Base-by-base conservation (phyloP, 1,284 basidiomycete genomes). In the Moniliella sp. region DNA sequence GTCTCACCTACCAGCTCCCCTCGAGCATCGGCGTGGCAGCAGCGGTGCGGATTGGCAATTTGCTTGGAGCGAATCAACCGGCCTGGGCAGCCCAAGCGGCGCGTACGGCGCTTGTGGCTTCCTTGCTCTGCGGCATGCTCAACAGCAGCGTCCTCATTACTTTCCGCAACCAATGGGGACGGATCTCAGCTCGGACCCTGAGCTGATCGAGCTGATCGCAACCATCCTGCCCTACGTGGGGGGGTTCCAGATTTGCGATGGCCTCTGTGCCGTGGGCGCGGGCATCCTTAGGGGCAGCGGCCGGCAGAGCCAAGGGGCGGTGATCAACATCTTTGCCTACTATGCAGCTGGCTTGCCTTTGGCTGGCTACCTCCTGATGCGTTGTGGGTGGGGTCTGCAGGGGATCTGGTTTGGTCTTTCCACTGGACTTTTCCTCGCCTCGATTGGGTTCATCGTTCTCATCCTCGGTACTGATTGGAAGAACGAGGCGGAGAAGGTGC, bases 1-100 rank as follows among this genome's bases (percentile, higher is more conserved):
- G 32, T 75, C 78, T 75, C 3, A 76, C 76, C 3, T 88, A 74
- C 61, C 83, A 88, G 60, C 76, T 76, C 1, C 81, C 82, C 0
- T n/a, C n/a, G 37, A 73, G 78, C 1, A 62, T 88, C 13, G 71
- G 74, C 33, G 70, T 84, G 5, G 81, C 83, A 0, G 67, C 76
- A 1, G 76, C 80, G 13, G 81, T 88, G 28, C 35, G n/a, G n/a
- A n/a, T n/a, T n/a, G n/a, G n/a, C n/a, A n/a, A n/a, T n/a, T n/a
- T n/a, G n/a, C n/a, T n/a, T n/a, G n/a, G n/a, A n/a, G n/a, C n/a
- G n/a, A n/a, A n/a, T n/a, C n/a, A n/a, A n/a, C n/a, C n/a, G n/a
- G n/a, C n/a, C 32, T 38, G 10, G 74, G 83, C 16, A 61, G 62
- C 16, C 58, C 59, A n/a, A 48, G 50, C 8, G 47, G 52, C 16